A percentile compares a stretch with the other conserved stretches of the same genome.
phyloP scores from a whole-genome alignment of 441 rosid genomes.

The Pelargonium cotyledonis region DNA sequence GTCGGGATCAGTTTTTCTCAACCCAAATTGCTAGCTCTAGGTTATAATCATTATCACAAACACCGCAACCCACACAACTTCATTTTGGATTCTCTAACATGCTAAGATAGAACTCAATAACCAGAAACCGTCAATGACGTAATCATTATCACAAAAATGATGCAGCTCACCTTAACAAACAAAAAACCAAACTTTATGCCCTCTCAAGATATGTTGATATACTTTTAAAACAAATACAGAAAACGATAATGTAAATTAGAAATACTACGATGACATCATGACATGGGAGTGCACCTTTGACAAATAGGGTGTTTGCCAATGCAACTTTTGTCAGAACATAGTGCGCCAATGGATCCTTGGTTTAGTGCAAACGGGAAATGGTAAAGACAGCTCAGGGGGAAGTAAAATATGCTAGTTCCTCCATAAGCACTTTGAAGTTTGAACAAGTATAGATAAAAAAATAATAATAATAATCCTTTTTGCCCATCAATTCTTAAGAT shows the following conservation, averaged over 20 bases:
- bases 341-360: too few species aligned
- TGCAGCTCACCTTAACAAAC: slow-evolving; percentile 1
- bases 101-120: background rate
- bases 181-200: background rate
- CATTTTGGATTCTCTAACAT: background rate
- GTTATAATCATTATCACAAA: too few species aligned
- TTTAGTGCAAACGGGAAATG: background rate
- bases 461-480: background rate
- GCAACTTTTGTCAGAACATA: too few species aligned
- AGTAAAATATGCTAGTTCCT: background rate
- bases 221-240: background rate
- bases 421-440: background rate
- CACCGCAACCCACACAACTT: too few species aligned
- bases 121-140: background rate
- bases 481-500: background rate
- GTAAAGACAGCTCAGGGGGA: background rate
- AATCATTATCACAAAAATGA: background rate
- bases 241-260: background rate
- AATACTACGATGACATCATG: background rate
- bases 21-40: background rate
- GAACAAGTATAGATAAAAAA: background rate
- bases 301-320: too few species aligned
- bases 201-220: background rate
- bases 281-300: too few species aligned
- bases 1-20: too few species aligned